Conservation (phyloP, 768 basidiomycete species). For the Filobasidium floriforme region DNA sequence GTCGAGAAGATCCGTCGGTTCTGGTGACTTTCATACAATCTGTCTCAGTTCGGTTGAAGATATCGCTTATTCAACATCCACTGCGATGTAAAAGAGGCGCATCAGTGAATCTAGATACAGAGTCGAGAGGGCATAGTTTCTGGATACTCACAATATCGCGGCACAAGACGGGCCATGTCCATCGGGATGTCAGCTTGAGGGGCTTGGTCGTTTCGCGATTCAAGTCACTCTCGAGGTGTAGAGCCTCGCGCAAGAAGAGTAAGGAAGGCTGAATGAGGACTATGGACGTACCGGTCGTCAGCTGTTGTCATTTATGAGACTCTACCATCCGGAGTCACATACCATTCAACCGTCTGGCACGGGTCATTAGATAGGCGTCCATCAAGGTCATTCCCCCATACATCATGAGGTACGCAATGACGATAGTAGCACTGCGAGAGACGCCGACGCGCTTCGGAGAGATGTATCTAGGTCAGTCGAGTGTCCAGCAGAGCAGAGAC, state of each 20-base stretch:
- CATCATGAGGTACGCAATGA: slow-evolving; percentile 95
- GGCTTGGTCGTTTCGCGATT: slow-evolving; percentile 7
- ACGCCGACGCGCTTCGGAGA: slow-evolving; percentile 73
- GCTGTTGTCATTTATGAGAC: not conserved
- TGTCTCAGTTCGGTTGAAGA: slow-evolving; percentile 8
- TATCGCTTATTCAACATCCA: slow-evolving; percentile 20
- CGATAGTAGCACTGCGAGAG: slow-evolving; percentile 84
- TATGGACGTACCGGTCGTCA: slow-evolving; percentile 30
- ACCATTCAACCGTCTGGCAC: slow-evolving; percentile 71
- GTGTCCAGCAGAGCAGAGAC: too few relatives aligned
- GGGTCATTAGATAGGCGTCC: slow-evolving; percentile 86
- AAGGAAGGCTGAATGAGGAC: slow-evolving; percentile 93
- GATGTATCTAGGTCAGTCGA: slow-evolving; percentile 7
- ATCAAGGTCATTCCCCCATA: slow-evolving; percentile 74
- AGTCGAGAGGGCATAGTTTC: not conserved
- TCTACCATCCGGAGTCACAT: not conserved
- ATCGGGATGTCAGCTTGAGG: slow-evolving; percentile 29
- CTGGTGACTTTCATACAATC: not conserved
- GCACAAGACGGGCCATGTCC: slow-evolving; percentile 42
- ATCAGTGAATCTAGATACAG: not conserved
- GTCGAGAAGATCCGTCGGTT: not conserved
- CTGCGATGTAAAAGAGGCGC: not conserved
- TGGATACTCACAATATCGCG: slow-evolving; percentile 38
- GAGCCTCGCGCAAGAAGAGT: slow-evolving; percentile 86
- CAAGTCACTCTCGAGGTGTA: slow-evolving; percentile 62